Conservation (phyloP, 805 yeast species). For the Starmerella vitae region DNA sequence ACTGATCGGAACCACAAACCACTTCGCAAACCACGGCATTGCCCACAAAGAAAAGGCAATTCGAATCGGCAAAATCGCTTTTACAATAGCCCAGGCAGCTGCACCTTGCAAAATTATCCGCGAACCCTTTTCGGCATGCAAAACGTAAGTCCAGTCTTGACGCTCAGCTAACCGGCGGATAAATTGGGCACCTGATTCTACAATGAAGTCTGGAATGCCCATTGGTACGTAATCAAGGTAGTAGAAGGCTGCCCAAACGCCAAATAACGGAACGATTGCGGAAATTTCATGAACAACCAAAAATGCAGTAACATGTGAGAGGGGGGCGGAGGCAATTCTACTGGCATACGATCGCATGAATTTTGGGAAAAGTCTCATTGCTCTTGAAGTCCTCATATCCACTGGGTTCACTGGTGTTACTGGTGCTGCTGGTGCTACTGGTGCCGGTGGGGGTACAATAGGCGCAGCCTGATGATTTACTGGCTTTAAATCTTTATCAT, state of each 20-base stretch:
- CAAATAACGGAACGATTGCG: constrained; percentile 58
- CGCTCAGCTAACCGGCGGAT: constrained; percentile 37
- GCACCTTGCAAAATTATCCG: constrained; percentile 57
- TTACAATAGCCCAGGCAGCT: constrained; percentile 57
- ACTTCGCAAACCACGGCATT: constrained; percentile 47
- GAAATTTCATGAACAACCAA: constrained; percentile 59
- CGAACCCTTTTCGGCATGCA: constrained; percentile 39
- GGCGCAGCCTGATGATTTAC: no score
- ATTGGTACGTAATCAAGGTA: constrained; percentile 39
- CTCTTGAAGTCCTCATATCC: neutral
- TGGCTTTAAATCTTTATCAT: constrained; percentile 4
- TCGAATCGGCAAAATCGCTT: constrained; percentile 41
- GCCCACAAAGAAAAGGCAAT: constrained; percentile 36
- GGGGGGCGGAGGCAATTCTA: constrained; percentile 41
- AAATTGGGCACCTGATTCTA: constrained; percentile 44
- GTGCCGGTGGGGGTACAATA: neutral
- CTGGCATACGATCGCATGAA: constrained; percentile 39
- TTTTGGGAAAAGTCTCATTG: constrained; percentile 34
- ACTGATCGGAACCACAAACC: constrained; percentile 37
- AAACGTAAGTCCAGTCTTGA: constrained; percentile 23
- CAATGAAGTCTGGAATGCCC: constrained; percentile 45
- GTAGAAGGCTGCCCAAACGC: constrained; percentile 55
- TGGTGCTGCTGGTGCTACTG: neutral
- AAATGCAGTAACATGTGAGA: constrained; percentile 50
- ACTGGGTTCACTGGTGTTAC: neutral